A percentile compares a stretch with the other conserved stretches of the same genome.
These are phyloP conservation scores for Linnemannia exigua DNA, from an alignment of 192 early-diverging fungal species.

Conservation along the genomic window DNA sequence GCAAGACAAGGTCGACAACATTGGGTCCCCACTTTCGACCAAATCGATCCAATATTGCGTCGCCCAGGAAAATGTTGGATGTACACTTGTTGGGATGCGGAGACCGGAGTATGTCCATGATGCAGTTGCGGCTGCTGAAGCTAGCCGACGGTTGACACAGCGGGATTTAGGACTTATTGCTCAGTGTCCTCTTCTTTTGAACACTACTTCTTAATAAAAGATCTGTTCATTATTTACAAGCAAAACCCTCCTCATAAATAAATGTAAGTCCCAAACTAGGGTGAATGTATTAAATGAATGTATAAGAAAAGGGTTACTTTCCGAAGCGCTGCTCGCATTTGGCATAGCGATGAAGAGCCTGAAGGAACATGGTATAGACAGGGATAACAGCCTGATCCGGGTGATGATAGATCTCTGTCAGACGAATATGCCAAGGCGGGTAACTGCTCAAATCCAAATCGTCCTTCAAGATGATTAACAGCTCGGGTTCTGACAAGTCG, in stretches of 20 bases:
- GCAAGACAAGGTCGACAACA: slow-evolving; percentile 28
- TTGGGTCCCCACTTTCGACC: slow-evolving; percentile 66
- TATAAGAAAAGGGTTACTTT: slow-evolving; percentile 30
- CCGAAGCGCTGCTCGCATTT: slow-evolving; percentile 62
- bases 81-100: slow-evolving; percentile 75
- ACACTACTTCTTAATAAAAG: slow-evolving; percentile 12
- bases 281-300: neutral
- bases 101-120: slow-evolving; percentile 71
- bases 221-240: neutral
- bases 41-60: slow-evolving; percentile 64
- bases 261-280: neutral
- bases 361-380: slow-evolving; percentile 50
- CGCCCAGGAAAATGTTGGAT: slow-evolving; percentile 63
- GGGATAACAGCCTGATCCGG: slow-evolving; percentile 48
- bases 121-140: slow-evolving; percentile 59
- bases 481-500: slow-evolving; percentile 57
- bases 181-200: slow-evolving; percentile 50
- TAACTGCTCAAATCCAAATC: slow-evolving; percentile 59
- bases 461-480: slow-evolving; percentile 57
- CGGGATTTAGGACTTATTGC: slow-evolving; percentile 55
- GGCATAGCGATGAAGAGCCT: slow-evolving; percentile 55
- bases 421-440: slow-evolving; percentile 61
- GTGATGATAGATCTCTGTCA: slow-evolving; percentile 60
- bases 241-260: neutral
- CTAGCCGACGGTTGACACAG: slow-evolving; percentile 38